Evolutionary conservation across 75 land plant species (phyloP).

Genomic region (Cupressus sempervirens): DNA sequence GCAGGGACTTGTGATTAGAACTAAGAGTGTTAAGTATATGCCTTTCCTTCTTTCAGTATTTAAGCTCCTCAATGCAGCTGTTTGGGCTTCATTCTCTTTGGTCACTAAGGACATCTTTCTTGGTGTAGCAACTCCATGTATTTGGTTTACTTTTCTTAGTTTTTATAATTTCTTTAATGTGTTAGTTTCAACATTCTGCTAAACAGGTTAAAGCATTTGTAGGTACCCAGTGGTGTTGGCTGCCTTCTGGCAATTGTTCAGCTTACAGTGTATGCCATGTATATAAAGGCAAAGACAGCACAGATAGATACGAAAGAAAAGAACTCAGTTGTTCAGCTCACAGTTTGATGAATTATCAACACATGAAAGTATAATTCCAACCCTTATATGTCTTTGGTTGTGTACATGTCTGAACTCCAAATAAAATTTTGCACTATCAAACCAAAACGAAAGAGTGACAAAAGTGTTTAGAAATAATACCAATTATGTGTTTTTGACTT

Average conservation of each 20-base stretch:
- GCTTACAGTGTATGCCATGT: constrained; percentile 23
- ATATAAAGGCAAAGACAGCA: constrained; percentile 10
- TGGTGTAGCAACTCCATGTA: constrained; percentile 4
- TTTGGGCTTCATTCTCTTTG: constrained; percentile 30
- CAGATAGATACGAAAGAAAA: neutral
- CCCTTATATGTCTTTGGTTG: too few relatives aligned
- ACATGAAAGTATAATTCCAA: too few relatives aligned
- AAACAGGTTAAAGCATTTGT: neutral
- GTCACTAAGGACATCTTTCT: constrained; percentile 16
- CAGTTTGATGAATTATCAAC: neutral
- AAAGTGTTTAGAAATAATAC: too few relatives aligned
- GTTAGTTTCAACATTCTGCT: neutral
- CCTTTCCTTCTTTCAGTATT: constrained; percentile 36
- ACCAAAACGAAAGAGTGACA: too few relatives aligned
- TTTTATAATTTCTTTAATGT: neutral
- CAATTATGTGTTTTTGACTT: too few relatives aligned
- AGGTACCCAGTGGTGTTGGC: constrained; percentile 42
- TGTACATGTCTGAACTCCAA: too few relatives aligned
- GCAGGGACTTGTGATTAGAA: constrained; percentile 26
- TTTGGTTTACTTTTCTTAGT: neutral
- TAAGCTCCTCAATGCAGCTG: constrained; percentile 23
- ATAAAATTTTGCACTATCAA: too few relatives aligned
- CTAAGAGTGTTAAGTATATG: constrained; percentile 37
- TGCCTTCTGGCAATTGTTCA: constrained; percentile 25
- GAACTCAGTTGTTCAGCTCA: neutral